A percentile compares a stretch with the other conserved stretches of the same genome.
phyloP scores from a whole-genome alignment of 345 rosid genomes.

The Odontarrhena argentea region DNA sequence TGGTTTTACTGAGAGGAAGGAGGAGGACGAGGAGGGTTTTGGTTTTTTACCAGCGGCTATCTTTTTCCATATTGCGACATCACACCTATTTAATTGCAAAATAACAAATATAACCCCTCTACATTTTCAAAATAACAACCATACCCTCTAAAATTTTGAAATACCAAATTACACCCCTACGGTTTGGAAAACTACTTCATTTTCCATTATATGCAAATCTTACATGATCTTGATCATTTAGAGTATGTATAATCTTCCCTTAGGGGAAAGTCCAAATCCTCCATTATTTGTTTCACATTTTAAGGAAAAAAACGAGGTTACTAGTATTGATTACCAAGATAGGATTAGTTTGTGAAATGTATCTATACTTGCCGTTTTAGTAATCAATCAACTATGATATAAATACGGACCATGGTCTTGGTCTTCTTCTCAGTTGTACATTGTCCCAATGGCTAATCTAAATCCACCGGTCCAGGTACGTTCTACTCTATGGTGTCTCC shows the following conservation, averaged over 20 bases:
- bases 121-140: not conserved
- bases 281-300: conserved; percentile 18
- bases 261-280: conserved; percentile 23
- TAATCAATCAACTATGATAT: not conserved
- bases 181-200: too few relatives aligned
- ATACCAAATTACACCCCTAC: not conserved
- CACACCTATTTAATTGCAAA: not conserved
- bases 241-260: not conserved
- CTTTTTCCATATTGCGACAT: conserved; percentile 12
- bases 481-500: not conserved
- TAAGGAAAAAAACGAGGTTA: not conserved
- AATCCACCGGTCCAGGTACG: conserved; percentile 11
- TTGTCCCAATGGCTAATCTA: conserved; percentile 15
- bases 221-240: too few relatives aligned
- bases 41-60: not conserved
- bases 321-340: conserved; percentile 1
- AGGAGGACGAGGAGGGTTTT: not conserved
- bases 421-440: conserved; percentile 4
- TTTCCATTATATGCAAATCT: too few relatives aligned
- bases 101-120: conserved; percentile 2
- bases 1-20: not conserved
- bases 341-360: conserved; percentile 9
- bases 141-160: not conserved
- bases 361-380: not conserved
- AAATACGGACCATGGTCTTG: not conserved